Percentiles rank a stretch among this genome's conserved stretches.
phyloP scores from a whole-genome alignment of 306 rosid genomes.

The Bauhinia variegata region DNA sequence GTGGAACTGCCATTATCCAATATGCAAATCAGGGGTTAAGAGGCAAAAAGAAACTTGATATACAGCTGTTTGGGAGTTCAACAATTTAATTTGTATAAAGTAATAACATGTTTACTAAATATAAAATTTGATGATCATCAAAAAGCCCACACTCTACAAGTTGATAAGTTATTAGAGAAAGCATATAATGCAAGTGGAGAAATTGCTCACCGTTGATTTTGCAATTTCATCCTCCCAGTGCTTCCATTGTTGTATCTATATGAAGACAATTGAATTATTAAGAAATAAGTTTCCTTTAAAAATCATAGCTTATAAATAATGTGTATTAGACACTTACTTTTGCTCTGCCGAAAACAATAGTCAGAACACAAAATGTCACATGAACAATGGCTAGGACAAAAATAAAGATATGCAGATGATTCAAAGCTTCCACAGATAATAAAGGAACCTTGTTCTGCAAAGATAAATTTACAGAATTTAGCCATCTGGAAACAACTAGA shows the following conservation, averaged over 20 bases:
- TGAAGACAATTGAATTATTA: neutral
- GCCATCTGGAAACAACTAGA: neutral
- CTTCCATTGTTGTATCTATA: conserved; percentile 90
- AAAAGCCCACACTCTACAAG: neutral
- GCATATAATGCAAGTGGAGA: neutral
- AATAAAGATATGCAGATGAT: conserved; percentile 89
- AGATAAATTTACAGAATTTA: neutral
- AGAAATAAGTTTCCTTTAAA: conserved; percentile 8
- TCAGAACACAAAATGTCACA: conserved; percentile 75
- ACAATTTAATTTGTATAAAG: neutral
- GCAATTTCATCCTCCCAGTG: conserved; percentile 75
- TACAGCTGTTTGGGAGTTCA: conserved; percentile 9
- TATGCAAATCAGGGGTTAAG: conserved; percentile 28
- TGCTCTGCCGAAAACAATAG: conserved; percentile 74
- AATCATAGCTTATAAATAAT: conserved; percentile 8
- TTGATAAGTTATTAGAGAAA: neutral
- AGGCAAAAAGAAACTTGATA: neutral
- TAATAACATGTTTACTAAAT: conserved; percentile 1
- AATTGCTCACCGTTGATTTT: conserved; percentile 44
- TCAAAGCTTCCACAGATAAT: conserved; percentile 75
- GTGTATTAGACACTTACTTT: conserved; percentile 51
- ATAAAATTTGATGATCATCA: neutral
- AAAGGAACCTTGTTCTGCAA: conserved; percentile 81
- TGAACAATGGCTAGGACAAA: conserved; percentile 87
- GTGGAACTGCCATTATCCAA: conserved; percentile 56